Evolutionary conservation across 192 early-diverging fungal species (phyloP).

Genomic region (Geosiphon pyriformis): DNA sequence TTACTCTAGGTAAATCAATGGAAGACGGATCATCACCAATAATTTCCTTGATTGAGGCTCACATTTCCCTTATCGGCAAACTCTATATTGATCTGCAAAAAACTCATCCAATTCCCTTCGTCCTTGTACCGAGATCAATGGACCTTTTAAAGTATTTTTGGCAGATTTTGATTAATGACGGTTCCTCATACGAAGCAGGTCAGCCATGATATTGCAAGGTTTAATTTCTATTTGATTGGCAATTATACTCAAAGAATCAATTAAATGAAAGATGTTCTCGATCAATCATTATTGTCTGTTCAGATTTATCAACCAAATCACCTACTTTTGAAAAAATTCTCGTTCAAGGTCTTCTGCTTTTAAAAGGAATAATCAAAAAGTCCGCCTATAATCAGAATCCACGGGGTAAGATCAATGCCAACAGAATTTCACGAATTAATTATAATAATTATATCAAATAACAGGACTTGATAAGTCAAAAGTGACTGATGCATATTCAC

Average conservation of each 20-base stretch:
- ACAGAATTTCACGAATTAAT: neutral
- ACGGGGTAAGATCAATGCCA: slow-evolving; percentile 23
- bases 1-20: slow-evolving; percentile 11
- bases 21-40: neutral
- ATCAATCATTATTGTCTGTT: no score
- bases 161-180: slow-evolving; percentile 43
- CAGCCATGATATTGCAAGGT: neutral
- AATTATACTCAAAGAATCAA: no score
- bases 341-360: slow-evolving; percentile 68
- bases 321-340: slow-evolving; percentile 50
- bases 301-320: slow-evolving; percentile 24
- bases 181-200: slow-evolving; percentile 14
- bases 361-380: slow-evolving; percentile 62
- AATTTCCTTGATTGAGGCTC: slow-evolving; percentile 28
- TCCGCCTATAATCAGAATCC: slow-evolving; percentile 36
- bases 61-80: slow-evolving; percentile 69
- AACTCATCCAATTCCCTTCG: slow-evolving; percentile 59
- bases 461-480: neutral
- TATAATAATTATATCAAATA: no score
- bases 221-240: neutral
- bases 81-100: slow-evolving; percentile 72
- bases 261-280: no score
- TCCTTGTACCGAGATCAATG: slow-evolving; percentile 51
- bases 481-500: slow-evolving; percentile 41
- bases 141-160: slow-evolving; percentile 75